Conservation (phyloP, 2,329 filamentous ascomycete genomes). For the Epicoccum sorghinum region DNA sequence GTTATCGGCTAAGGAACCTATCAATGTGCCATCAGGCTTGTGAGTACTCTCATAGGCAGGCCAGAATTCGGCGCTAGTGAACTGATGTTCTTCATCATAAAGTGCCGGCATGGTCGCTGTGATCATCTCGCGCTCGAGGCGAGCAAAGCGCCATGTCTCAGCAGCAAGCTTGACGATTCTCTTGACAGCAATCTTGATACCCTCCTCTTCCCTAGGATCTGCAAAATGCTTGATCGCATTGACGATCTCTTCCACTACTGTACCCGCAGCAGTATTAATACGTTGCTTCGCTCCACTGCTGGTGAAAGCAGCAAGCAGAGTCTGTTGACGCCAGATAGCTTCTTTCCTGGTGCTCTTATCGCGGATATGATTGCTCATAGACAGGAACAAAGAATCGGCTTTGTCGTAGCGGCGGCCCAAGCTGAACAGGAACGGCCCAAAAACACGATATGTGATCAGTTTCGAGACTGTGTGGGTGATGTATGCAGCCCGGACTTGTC, state of each 20-base stretch:
- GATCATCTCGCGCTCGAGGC: conserved; percentile 63
- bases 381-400: conserved; percentile 61
- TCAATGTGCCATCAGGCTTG: conserved; percentile 35
- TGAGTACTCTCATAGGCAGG: conserved; percentile 39
- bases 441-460: conserved; percentile 62
- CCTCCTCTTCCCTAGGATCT: conserved; percentile 57
- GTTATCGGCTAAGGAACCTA: conserved; percentile 35
- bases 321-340: conserved; percentile 64
- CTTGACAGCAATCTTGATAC: conserved; percentile 58
- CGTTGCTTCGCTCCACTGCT: conserved; percentile 62
- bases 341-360: conserved; percentile 63
- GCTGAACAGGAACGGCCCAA: conserved; percentile 64
- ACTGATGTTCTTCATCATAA: conserved; percentile 41
- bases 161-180: conserved; percentile 64
- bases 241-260: conserved; percentile 63
- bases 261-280: conserved; percentile 61
- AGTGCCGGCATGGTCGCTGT: conserved; percentile 56
- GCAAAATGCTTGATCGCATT: conserved; percentile 61
- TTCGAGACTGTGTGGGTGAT: conserved; percentile 63
- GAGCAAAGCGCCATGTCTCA: conserved; percentile 64
- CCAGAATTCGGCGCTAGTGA: conserved; percentile 43
- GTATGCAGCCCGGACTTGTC: conserved; percentile 60
- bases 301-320: conserved; percentile 63
- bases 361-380: conserved; percentile 62
- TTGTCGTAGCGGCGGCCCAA: conserved; percentile 61